Evolutionary conservation across 179 eudicot species (phyloP).

Genomic region (Drosera spatulata): DNA sequence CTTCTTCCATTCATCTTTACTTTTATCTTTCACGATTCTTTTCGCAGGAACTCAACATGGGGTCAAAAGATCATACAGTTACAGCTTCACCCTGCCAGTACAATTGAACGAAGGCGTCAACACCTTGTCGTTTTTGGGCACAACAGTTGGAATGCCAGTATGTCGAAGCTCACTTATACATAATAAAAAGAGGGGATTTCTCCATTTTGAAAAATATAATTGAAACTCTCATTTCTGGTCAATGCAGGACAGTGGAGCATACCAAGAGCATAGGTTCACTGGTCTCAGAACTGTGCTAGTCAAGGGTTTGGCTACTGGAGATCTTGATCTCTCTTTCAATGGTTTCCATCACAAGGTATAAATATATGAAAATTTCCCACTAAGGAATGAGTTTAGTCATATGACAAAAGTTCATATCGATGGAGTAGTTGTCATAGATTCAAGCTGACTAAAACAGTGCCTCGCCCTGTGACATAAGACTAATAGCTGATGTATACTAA

Average conservation of each 20-base stretch:
- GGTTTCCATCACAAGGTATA: slow-evolving; percentile 67
- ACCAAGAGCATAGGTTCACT: slow-evolving; percentile 74
- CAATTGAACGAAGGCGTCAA: slow-evolving; percentile 57
- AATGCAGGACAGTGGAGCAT: slow-evolving; percentile 78
- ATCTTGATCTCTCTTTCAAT: slow-evolving; percentile 58
- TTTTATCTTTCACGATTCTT: neutral
- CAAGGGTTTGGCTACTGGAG: slow-evolving; percentile 73
- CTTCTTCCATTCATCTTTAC: neutral
- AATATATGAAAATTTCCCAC: neutral
- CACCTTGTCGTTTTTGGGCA: slow-evolving; percentile 42
- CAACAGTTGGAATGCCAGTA: slow-evolving; percentile 81
- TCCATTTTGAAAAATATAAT: no score
- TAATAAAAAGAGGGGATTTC: no score
- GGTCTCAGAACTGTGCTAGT: slow-evolving; percentile 49
- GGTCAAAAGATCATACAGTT: slow-evolving; percentile 47
- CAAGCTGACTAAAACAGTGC: no score
- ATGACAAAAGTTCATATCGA: no score
- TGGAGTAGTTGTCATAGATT: no score
- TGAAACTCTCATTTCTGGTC: no score
- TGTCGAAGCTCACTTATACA: neutral
- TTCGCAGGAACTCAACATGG: slow-evolving; percentile 66
- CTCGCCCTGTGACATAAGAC: no score
- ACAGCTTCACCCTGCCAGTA: slow-evolving; percentile 34
- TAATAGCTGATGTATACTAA: neutral
- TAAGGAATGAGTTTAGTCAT: neutral